phyloP scores from a whole-genome alignment of 1,139 yeast species.

The Yamadazyma mexicana region DNA sequence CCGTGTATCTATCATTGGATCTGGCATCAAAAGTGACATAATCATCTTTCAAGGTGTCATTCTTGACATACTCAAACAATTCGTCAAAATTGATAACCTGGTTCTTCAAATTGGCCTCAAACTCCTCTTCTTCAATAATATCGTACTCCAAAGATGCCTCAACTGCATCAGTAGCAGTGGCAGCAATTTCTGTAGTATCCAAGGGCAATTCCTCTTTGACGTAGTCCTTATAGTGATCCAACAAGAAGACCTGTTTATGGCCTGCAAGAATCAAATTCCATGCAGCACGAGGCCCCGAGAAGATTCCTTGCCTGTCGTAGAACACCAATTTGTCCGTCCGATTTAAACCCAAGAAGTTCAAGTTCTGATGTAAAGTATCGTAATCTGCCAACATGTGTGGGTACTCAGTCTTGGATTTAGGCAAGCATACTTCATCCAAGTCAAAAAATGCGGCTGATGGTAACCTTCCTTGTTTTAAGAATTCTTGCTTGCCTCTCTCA shows the following conservation, averaged over 20 bases:
- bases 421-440: conserved; percentile 66
- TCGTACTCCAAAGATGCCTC: conserved; percentile 19
- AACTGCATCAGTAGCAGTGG: conserved; percentile 19
- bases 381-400: conserved; percentile 89
- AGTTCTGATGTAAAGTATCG: conserved; percentile 51
- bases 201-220: conserved; percentile 24
- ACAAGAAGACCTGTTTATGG: conserved; percentile 62
- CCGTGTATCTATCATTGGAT: conserved; percentile 70
- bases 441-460: conserved; percentile 76
- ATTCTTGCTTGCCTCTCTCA: conserved; percentile 59
- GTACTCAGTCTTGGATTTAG: conserved; percentile 58
- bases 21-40: conserved; percentile 80
- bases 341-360: conserved; percentile 48
- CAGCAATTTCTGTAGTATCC: conserved; percentile 21
- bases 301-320: conserved; percentile 81
- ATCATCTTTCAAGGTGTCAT: conserved; percentile 45
- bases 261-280: conserved; percentile 86
- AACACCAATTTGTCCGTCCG: conserved; percentile 66
- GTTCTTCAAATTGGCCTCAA: conserved; percentile 32
- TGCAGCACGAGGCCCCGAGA: conserved; percentile 86
- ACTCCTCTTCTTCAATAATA: conserved; percentile 20
- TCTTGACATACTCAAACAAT: conserved; percentile 52
- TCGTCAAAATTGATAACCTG: conserved; percentile 68
- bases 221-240: conserved; percentile 62
- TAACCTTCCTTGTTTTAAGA: conserved; percentile 55